Conservation (phyloP, 2,329 filamentous ascomycete species). For the Dothideomycetes sp. region DNA sequence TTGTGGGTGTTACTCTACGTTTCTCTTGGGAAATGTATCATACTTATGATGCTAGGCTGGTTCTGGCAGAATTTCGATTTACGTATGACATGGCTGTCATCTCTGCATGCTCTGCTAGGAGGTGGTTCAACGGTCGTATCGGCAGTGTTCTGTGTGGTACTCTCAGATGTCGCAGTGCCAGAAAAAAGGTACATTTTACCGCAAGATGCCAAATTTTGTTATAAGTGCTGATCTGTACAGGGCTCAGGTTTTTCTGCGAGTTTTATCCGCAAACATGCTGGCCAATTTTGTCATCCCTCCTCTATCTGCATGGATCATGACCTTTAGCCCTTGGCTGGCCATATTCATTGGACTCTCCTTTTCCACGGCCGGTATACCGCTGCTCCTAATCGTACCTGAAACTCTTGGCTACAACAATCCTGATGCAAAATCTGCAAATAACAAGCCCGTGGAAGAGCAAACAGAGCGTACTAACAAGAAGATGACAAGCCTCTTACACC, state of each 20-base stretch:
- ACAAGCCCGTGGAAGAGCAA: not conserved
- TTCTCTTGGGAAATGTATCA: not conserved
- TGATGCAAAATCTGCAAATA: too few relatives aligned
- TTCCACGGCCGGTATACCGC: slow-evolving; percentile 13
- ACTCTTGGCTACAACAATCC: slow-evolving; percentile 22
- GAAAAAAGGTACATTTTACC: too few relatives aligned
- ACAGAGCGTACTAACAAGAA: not conserved
- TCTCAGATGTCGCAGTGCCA: slow-evolving; percentile 26
- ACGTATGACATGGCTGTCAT: slow-evolving; percentile 24
- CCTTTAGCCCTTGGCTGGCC: slow-evolving; percentile 26
- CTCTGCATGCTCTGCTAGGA: slow-evolving; percentile 23
- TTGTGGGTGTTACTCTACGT: slow-evolving; percentile 15
- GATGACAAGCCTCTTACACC: not conserved
- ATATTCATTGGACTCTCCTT: slow-evolving; percentile 20
- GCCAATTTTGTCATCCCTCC: slow-evolving; percentile 25
- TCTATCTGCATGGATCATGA: slow-evolving; percentile 27
- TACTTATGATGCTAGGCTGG: slow-evolving; percentile 17
- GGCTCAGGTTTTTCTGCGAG: slow-evolving; percentile 23
- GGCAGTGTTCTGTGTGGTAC: slow-evolving; percentile 22
- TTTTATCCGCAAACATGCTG: slow-evolving; percentile 23
- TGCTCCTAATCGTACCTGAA: slow-evolving; percentile 24
- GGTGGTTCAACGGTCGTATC: slow-evolving; percentile 22
- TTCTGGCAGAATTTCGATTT: slow-evolving; percentile 28
- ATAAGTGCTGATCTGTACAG: too few relatives aligned
- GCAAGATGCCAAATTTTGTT: too few relatives aligned